Evolutionary conservation across 768 basidiomycete species (phyloP).

Genomic region (Rhodotorula babjevae): DNA sequence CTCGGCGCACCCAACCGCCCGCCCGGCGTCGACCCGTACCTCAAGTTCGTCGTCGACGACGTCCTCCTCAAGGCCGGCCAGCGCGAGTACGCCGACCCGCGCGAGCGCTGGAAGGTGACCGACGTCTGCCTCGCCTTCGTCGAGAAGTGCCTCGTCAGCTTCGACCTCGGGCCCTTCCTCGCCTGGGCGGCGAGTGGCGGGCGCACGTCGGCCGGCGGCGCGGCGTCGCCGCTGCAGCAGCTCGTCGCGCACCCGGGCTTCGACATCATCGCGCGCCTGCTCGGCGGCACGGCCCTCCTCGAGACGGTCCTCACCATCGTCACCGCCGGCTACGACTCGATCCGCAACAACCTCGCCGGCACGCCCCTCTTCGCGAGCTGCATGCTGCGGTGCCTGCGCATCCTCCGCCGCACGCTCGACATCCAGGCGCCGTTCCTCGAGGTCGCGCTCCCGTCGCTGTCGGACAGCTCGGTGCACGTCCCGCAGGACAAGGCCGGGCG

Average conservation of each 20-base stretch:
- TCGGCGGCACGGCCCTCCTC: constrained; percentile 70
- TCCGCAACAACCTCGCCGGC: constrained; percentile 58
- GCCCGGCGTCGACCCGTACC: constrained; percentile 69
- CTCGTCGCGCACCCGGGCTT: constrained; percentile 70
- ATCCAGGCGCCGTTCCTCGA: constrained; percentile 86
- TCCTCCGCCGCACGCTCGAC: constrained; percentile 73
- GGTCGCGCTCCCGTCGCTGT: constrained; percentile 70
- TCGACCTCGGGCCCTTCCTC: constrained; percentile 70
- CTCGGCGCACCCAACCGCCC: constrained; percentile 71
- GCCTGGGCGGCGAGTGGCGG: constrained; percentile 46
- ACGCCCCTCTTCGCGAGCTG: constrained; percentile 67
- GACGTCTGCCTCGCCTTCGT: constrained; percentile 78
- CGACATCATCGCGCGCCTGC: constrained; percentile 71
- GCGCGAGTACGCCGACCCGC: constrained; percentile 67
- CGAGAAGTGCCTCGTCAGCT: constrained; percentile 74
- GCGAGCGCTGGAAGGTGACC: constrained; percentile 80
- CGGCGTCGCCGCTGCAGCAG: constrained; percentile 33
- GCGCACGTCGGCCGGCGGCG: background rate
- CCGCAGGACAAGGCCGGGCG: constrained; percentile 49
- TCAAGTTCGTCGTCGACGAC: constrained; percentile 80
- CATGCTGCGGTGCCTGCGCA: constrained; percentile 73
- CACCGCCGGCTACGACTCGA: constrained; percentile 70
- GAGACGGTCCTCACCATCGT: constrained; percentile 69
- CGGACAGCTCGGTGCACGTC: constrained; percentile 57
- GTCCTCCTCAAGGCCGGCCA: constrained; percentile 72